These are phyloP conservation scores for Gastrolobium bilobum DNA, from an alignment of 306 rosid species.

Conservation along the genomic window DNA sequence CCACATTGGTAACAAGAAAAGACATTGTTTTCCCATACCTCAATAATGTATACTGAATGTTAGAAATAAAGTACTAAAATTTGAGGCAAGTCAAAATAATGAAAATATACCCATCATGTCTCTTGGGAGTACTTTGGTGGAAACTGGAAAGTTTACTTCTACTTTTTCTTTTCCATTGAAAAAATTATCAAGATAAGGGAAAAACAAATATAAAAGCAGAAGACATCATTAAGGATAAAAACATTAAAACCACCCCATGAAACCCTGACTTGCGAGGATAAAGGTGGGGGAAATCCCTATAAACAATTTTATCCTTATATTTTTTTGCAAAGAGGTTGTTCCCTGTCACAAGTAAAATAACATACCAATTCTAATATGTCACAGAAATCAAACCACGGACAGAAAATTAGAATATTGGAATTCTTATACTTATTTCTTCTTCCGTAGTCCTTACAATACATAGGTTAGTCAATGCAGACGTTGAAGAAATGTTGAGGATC, in stretches of 20 bases:
- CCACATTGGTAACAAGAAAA: conserved; percentile 30
- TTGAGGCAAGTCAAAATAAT: not conserved
- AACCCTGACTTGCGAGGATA: too few relatives aligned
- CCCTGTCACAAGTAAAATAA: not conserved
- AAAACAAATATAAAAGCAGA: conserved; percentile 21
- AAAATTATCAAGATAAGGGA: conserved; percentile 15
- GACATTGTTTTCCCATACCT: not conserved
- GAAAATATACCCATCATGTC: not conserved
- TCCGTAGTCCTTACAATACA: not conserved
- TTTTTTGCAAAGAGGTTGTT: too few relatives aligned
- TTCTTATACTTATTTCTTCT: conserved; percentile 29
- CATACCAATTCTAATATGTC: conserved; percentile 29
- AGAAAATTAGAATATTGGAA: not conserved
- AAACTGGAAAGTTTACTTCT: not conserved
- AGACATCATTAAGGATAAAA: not conserved
- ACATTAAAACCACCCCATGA: too few relatives aligned
- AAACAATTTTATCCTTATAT: too few relatives aligned
- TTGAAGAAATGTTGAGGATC: conserved; percentile 34
- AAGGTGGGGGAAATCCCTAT: too few relatives aligned
- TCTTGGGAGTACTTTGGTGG: not conserved
- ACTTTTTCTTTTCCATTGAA: conserved; percentile 15
- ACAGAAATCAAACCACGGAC: conserved; percentile 27
- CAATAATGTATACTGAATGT: not conserved
- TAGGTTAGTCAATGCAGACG: not conserved
- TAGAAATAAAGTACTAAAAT: conserved; percentile 22